Base-by-base conservation (phyloP, 73 alveolate species). In the Paramecium octaurelia region DNA sequence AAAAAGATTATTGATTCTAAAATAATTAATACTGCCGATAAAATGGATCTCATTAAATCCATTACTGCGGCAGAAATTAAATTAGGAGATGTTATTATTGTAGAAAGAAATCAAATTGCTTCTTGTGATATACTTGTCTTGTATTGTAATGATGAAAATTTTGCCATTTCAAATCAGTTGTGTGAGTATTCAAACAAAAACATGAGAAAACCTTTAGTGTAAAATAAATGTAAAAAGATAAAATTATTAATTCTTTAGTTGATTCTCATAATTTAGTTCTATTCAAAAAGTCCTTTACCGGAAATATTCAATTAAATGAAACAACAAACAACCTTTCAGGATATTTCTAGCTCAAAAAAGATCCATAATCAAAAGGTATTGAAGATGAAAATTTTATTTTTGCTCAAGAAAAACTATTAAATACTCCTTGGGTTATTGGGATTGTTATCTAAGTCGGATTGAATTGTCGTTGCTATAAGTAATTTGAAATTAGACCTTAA, bases 371-470 rank as follows among this genome's bases (percentile, higher is more conserved):
- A 16, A 12, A 73, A 12, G 18, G 35, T 16, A 11, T 73, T 8
- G 11, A 21, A 12, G 59, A 73, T 29, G 64, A 34, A 12, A 73
- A 73, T 20, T 29, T 73, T 20, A 31, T 73, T 4, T 73, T 36
- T 73, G 59, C 60, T 8, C 18, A 35, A 29, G 87, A 73, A 40
- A 73, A 73, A 36, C 27, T 73, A 34, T 18, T 73, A 9, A 40
- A 40, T 73, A 73, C 87, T 14, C 87, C 87, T 16, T 73, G 87
- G 87, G 59, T 73, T 0, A 73, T 73, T 16, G 87, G 87, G 16
- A 58, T 73, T 34, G 87, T 40, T 2, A 36, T 73, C 40, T n/a
- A 73, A 36, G 57, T 73, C 1, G 87, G 87, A 8, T 36, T 36
- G 14, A 40, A 73, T 11, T 73, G 87, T 43, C 54, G 59, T 5